phyloP scores from a whole-genome alignment of 345 rosid genomes.

The Melaleuca alternifolia region DNA sequence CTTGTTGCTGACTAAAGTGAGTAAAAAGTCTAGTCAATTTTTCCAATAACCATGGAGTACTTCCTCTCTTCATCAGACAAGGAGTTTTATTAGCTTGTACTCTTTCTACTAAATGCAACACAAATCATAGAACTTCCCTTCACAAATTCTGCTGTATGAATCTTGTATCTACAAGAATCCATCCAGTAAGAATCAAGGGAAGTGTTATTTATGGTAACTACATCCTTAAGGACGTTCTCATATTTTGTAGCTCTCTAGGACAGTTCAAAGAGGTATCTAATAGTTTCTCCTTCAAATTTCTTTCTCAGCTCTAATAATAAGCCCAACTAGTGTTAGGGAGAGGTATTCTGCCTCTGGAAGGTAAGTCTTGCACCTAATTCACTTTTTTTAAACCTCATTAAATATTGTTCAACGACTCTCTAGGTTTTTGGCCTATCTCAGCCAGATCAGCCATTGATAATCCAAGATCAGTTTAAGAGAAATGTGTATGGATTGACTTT shows the following conservation, averaged over 20 bases:
- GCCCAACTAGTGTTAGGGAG: background rate
- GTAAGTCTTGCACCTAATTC: background rate
- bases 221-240: background rate
- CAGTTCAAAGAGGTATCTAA: background rate
- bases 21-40: background rate
- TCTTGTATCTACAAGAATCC: background rate
- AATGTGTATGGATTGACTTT: background rate
- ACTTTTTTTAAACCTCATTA: background rate
- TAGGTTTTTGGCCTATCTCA: background rate
- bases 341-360: background rate
- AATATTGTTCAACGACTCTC: background rate
- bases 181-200: background rate
- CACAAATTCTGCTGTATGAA: background rate
- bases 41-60: background rate
- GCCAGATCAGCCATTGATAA: background rate
- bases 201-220: background rate
- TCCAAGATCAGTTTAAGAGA: background rate
- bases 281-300: background rate
- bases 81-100: background rate
- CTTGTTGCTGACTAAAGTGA: background rate
- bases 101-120: background rate
- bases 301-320: background rate
- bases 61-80: background rate
- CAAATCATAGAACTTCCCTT: background rate
- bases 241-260: background rate